Conservation (phyloP, 2,329 filamentous ascomycete species). For the Orbilia brochopaga region DNA sequence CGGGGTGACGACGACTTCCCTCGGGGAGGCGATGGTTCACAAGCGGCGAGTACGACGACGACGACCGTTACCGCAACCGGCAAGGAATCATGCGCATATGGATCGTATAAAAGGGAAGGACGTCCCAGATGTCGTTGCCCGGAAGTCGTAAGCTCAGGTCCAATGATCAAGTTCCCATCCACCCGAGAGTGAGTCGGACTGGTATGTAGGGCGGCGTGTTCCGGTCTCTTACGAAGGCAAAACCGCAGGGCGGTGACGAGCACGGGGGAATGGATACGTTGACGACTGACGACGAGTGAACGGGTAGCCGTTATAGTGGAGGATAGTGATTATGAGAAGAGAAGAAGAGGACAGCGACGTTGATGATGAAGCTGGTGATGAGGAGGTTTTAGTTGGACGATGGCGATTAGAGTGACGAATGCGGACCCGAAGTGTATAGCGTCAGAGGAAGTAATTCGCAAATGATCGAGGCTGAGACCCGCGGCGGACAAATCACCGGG, state of each 20-base stretch:
- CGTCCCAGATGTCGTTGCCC: slow-evolving; percentile 48
- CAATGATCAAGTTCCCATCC: slow-evolving; percentile 37
- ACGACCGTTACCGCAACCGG: slow-evolving; percentile 39
- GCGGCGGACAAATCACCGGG: background rate
- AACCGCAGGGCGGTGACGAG: slow-evolving; percentile 3
- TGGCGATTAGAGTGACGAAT: background rate
- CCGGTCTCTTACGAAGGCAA: slow-evolving; percentile 30
- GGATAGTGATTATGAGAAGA: background rate
- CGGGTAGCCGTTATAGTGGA: background rate
- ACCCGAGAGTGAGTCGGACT: slow-evolving; percentile 11
- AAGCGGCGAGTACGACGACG: slow-evolving; percentile 43
- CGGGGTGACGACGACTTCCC: slow-evolving; percentile 50
- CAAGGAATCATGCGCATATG: slow-evolving; percentile 43
- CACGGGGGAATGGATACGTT: background rate
- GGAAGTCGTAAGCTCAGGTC: slow-evolving; percentile 50
- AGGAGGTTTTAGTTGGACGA: slow-evolving; percentile 1
- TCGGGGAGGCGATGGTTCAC: slow-evolving; percentile 41
- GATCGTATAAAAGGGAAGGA: slow-evolving; percentile 44
- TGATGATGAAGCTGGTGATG: slow-evolving; percentile 3
- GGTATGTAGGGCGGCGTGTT: background rate
- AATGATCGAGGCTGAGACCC: slow-evolving; percentile 6
- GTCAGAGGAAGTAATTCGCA: slow-evolving; percentile 13
- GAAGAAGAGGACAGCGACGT: background rate
- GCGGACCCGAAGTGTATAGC: background rate
- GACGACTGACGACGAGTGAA: slow-evolving; percentile 9